Percentiles rank a stretch among this genome's conserved stretches.
Conservation (phyloP, 257 asterid species). For the Lavandula angustifolia region DNA sequence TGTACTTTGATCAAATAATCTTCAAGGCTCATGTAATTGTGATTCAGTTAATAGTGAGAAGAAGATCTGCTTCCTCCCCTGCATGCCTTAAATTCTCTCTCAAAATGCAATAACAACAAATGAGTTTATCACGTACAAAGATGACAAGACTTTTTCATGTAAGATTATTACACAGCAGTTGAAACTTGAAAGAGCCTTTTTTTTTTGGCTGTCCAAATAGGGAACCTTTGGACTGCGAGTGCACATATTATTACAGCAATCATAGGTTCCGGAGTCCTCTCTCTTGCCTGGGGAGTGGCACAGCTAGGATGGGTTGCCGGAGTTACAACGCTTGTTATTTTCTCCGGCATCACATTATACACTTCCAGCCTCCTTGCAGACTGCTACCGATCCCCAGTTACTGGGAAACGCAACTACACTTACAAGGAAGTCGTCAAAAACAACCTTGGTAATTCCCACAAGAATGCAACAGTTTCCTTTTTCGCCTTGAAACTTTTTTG, state of each 20-base stretch:
- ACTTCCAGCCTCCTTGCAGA: constrained; percentile 63
- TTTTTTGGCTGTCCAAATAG: constrained; percentile 34
- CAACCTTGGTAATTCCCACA: constrained; percentile 46
- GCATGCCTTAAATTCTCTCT: constrained; percentile 2
- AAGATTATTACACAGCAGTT: background rate
- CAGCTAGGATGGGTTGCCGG: constrained; percentile 81
- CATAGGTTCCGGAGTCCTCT: constrained; percentile 75
- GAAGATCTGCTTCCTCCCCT: background rate
- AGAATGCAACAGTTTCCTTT: no score
- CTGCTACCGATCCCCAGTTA: constrained; percentile 53
- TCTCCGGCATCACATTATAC: constrained; percentile 55
- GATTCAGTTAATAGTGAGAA: no score
- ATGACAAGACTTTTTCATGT: background rate
- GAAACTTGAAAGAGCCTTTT: no score
- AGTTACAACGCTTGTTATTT: constrained; percentile 44
- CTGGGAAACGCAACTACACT: constrained; percentile 63
- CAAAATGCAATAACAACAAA: background rate
- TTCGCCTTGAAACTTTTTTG: no score
- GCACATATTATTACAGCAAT: constrained; percentile 75
- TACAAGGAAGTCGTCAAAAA: constrained; percentile 66
- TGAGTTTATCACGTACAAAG: background rate
- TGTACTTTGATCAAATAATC: no score
- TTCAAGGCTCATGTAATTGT: no score
- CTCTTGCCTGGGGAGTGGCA: constrained; percentile 76
- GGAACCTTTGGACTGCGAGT: constrained; percentile 68